phyloP scores from a whole-genome alignment of 2,329 filamentous ascomycete genomes.

The Neospermospora avenae region DNA sequence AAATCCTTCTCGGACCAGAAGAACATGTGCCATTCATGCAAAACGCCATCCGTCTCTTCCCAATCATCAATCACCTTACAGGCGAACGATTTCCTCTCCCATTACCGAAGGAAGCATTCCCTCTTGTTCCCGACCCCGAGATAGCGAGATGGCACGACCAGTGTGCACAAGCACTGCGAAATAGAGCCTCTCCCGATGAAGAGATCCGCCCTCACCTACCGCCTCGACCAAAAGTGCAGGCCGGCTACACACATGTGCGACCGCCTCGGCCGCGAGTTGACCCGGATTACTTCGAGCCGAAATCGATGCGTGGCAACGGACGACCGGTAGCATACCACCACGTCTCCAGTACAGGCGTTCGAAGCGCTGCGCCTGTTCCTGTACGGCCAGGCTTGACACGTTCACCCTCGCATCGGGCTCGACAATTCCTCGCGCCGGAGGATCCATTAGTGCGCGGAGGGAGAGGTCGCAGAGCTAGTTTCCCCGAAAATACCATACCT shows the following conservation, averaged over 20 bases:
- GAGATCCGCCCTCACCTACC: constrained; percentile 27
- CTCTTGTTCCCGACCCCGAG: constrained; percentile 68
- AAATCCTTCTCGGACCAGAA: constrained; percentile 81
- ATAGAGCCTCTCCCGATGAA: constrained; percentile 46
- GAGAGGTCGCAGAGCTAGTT: constrained; percentile 27
- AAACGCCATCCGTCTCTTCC: constrained; percentile 73
- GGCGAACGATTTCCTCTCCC: constrained; percentile 63
- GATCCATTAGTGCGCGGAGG: constrained; percentile 31
- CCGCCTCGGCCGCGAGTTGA: constrained; percentile 16
- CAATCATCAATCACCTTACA: constrained; percentile 70
- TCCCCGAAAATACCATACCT: constrained; percentile 29
- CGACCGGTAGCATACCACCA: constrained; percentile 18
- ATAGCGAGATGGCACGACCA: constrained; percentile 83
- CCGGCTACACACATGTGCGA: constrained; percentile 30
- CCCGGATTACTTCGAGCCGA: constrained; percentile 24
- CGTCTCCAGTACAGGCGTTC: constrained; percentile 10
- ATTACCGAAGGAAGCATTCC: constrained; percentile 62
- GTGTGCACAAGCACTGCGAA: constrained; percentile 67
- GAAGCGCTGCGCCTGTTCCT: constrained; percentile 13
- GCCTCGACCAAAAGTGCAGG: constrained; percentile 30
- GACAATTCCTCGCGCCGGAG: constrained; percentile 41
- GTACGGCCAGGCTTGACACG: constrained; percentile 30
- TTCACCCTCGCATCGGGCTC: constrained; percentile 36
- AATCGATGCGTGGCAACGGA: constrained; percentile 3
- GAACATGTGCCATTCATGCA: constrained; percentile 85